phyloP scores from a whole-genome alignment of 768 basidiomycete species.

The Calocera cornea region DNA sequence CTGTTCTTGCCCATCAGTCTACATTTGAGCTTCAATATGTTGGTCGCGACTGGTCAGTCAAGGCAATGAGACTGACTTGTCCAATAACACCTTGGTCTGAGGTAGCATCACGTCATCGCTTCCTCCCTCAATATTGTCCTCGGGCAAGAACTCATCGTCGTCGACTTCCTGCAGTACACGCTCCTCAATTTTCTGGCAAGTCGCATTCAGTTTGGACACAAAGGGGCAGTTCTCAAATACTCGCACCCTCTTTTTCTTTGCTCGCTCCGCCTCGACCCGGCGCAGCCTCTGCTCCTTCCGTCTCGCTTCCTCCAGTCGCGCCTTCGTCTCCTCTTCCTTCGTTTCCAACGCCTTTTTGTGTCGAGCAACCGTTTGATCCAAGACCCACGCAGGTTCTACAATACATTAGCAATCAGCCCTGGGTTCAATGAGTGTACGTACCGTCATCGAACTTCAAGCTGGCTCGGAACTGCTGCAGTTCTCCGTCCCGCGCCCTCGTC shows the following conservation, averaged over 20 bases:
- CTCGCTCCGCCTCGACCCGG: constrained; percentile 35
- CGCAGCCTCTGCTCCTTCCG: constrained; percentile 47
- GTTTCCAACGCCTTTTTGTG: constrained; percentile 52
- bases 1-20: constrained; percentile 4
- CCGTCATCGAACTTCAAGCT: constrained; percentile 5
- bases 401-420: neutral
- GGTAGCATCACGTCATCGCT: constrained; percentile 53
- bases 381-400: constrained; percentile 60
- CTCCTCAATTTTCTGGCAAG: constrained; percentile 9
- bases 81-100: constrained; percentile 66
- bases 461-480: constrained; percentile 29
- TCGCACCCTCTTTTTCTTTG: constrained; percentile 44
- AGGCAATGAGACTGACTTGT: constrained; percentile 38
- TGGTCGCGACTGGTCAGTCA: neutral
- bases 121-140: constrained; percentile 28
- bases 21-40: neutral
- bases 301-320: constrained; percentile 43
- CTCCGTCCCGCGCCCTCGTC: constrained; percentile 53
- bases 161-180: constrained; percentile 30
- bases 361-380: constrained; percentile 53
- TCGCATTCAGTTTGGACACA: neutral
- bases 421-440: neutral
- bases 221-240: neutral
- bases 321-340: constrained; percentile 50
- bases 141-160: constrained; percentile 65